These are phyloP conservation scores for Trypanosomatidae sp. DNA, from an alignment of 208 protist genomes.

Conservation along the genomic window DNA sequence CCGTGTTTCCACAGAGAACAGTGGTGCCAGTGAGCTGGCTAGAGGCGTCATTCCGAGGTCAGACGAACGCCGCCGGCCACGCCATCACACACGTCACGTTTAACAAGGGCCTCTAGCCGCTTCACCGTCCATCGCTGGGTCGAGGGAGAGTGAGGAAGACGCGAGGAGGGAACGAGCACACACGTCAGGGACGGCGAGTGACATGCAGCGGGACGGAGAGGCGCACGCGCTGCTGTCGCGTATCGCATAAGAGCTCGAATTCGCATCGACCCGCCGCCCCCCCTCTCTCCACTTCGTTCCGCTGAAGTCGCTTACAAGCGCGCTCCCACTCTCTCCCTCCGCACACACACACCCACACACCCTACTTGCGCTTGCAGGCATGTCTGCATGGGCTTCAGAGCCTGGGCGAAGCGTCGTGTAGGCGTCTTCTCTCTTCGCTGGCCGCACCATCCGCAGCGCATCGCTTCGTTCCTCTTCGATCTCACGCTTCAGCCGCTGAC, in stretches of 20 bases:
- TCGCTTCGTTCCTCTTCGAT: too few relatives aligned
- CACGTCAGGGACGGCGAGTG: neutral
- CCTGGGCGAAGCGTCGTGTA: neutral
- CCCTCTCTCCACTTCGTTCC: neutral
- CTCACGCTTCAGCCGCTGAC: neutral
- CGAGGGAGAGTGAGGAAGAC: neutral
- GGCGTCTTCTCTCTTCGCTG: neutral
- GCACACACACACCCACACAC: neutral
- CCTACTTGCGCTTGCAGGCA: neutral
- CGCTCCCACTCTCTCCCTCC: neutral
- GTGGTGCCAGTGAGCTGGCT: conserved; percentile 41
- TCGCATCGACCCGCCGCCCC: neutral
- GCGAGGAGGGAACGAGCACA: neutral
- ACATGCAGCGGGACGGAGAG: neutral
- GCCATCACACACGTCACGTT: conserved; percentile 39
- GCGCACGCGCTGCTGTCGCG: neutral
- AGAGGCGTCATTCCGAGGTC: conserved; percentile 37
- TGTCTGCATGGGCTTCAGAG: neutral
- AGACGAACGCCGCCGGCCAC: conserved; percentile 37
- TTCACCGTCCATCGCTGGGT: neutral
- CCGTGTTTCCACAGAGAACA: conserved; percentile 57
- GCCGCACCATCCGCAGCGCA: neutral
- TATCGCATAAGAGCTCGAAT: neutral
- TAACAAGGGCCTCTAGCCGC: conserved; percentile 49
- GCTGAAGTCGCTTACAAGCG: neutral